A percentile compares a stretch with the other conserved stretches of the same genome.
These are phyloP conservation scores for Musa itinerans DNA, from an alignment of 176 grass and related monocot species.

Conservation along the genomic window DNA sequence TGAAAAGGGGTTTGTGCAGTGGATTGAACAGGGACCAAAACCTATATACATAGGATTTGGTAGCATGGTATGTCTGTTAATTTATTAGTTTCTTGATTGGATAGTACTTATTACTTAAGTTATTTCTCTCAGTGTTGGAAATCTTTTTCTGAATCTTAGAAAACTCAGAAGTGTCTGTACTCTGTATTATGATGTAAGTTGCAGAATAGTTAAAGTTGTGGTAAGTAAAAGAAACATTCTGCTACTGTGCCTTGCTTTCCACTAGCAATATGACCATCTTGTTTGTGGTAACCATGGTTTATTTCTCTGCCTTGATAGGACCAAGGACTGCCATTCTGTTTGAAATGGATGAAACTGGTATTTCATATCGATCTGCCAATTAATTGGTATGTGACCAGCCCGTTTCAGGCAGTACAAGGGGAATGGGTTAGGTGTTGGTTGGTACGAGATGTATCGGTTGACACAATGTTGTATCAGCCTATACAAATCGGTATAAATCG, in stretches of 20 bases:
- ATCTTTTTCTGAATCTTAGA: neutral
- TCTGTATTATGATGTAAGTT: neutral
- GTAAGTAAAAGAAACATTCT: neutral
- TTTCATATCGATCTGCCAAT: neutral
- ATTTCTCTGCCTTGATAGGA: too few species aligned
- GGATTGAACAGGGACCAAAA: slow-evolving; percentile 44
- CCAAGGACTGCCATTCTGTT: neutral
- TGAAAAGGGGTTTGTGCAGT: slow-evolving; percentile 37
- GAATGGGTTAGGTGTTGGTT: too few species aligned
- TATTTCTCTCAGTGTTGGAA: neutral
- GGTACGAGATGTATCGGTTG: too few species aligned
- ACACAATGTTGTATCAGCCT: too few species aligned
- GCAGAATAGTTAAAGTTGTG: neutral
- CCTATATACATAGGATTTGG: slow-evolving; percentile 81
- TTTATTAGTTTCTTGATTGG: neutral
- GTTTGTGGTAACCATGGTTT: too few species aligned
- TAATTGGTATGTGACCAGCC: too few species aligned
- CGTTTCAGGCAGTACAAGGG: too few species aligned
- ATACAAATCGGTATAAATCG: too few species aligned
- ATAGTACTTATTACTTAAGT: neutral
- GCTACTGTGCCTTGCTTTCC: neutral
- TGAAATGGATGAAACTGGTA: neutral
- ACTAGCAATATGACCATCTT: too few species aligned
- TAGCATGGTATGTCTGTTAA: slow-evolving; percentile 43
- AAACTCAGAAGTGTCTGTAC: neutral